Percentiles rank a stretch among this genome's conserved stretches.
phyloP scores from a whole-genome alignment of 164 flowering plant genomes.

The Vitis rotundifolia region DNA sequence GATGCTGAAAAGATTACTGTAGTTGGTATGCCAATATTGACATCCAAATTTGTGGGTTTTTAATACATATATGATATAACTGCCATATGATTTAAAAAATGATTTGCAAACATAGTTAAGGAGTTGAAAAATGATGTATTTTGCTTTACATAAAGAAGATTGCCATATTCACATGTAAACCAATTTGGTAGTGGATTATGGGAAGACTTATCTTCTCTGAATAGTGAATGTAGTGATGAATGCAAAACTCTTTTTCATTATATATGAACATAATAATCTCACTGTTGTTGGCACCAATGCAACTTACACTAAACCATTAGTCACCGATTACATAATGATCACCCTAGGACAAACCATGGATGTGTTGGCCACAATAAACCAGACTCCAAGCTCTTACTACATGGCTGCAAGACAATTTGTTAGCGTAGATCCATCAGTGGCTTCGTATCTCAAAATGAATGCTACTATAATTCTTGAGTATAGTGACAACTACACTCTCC shows the following conservation, averaged over 20 bases:
- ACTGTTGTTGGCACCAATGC: constrained; percentile 22
- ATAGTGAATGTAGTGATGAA: constrained; percentile 20
- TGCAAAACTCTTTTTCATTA: constrained; percentile 15
- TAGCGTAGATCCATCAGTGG: neutral
- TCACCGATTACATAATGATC: constrained; percentile 10
- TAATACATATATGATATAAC: too few species aligned
- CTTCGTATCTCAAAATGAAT: constrained; percentile 23
- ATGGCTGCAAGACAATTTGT: constrained; percentile 11
- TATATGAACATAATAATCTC: constrained; percentile 23
- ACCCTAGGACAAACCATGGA: constrained; percentile 35
- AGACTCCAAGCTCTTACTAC: constrained; percentile 16
- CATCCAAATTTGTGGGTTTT: too few species aligned
- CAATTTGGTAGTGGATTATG: too few species aligned
- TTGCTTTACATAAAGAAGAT: too few species aligned
- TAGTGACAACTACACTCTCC: neutral
- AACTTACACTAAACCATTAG: constrained; percentile 11
- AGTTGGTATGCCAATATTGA: constrained; percentile 25
- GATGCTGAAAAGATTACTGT: too few species aligned
- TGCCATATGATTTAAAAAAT: too few species aligned
- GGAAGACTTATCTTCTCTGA: too few species aligned
- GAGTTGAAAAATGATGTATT: too few species aligned
- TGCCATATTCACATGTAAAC: too few species aligned
- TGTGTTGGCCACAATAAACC: constrained; percentile 16
- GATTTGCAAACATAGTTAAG: too few species aligned
- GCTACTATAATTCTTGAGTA: constrained; percentile 34